Percentiles rank a stretch among this genome's conserved stretches.
Evolutionary conservation across 345 rosid genomes (phyloP).

Genomic region (Streptanthus diversifolius): DNA sequence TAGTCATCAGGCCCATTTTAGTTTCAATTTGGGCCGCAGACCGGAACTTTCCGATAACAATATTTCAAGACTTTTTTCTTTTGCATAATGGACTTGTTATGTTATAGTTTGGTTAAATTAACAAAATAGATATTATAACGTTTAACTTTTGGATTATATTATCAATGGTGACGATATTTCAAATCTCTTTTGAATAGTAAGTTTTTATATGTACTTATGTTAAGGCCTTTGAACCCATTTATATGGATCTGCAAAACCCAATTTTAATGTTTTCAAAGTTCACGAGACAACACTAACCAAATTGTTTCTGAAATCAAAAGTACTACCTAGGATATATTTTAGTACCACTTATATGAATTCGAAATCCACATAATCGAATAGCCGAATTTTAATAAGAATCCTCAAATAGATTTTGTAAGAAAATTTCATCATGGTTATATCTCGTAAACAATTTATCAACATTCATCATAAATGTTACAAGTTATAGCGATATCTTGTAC

Average conservation of each 20-base stretch:
- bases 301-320: neutral
- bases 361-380: neutral
- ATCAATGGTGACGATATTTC: neutral
- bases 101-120: neutral
- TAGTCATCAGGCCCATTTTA: neutral
- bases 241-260: neutral
- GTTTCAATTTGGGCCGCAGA: neutral
- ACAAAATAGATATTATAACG: neutral
- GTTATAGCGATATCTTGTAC: neutral
- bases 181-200: neutral
- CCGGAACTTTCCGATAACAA: neutral
- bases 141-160: neutral
- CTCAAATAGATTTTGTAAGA: neutral
- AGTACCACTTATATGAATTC: neutral
- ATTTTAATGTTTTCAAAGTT: neutral
- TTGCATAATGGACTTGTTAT: neutral
- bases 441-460: neutral
- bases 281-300: neutral
- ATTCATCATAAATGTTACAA: neutral
- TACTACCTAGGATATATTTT: neutral
- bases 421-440: neutral
- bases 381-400: neutral
- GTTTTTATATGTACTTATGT: neutral
- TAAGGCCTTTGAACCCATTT: slow-evolving; percentile 5
- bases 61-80: neutral